phyloP scores from a whole-genome alignment of 768 basidiomycete species.

The Terana coerulea region DNA sequence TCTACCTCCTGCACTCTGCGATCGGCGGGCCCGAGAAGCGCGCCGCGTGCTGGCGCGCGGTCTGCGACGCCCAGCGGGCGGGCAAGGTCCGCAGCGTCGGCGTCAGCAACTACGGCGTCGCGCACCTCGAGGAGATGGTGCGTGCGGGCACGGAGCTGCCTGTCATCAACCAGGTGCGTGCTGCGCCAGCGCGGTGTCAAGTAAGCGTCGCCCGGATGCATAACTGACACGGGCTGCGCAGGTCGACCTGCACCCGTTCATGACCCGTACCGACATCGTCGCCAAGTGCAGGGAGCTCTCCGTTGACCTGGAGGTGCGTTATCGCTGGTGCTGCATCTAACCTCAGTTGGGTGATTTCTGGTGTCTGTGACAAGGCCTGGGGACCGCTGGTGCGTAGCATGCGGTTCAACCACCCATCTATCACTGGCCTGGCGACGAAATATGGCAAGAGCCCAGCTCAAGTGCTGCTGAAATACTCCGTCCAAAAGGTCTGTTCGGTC shows the following conservation, averaged over 20 bases:
- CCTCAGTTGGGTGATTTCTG: not conserved
- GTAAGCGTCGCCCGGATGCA: not conserved
- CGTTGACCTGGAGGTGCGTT: slow-evolving; percentile 62
- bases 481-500: slow-evolving; percentile 63
- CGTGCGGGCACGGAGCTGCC: slow-evolving; percentile 46
- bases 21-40: slow-evolving; percentile 55
- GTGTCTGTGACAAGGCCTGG: slow-evolving; percentile 63
- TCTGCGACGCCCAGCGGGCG: slow-evolving; percentile 58
- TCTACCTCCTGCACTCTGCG: slow-evolving; percentile 71
- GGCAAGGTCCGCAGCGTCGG: slow-evolving; percentile 60
- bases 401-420: slow-evolving; percentile 55
- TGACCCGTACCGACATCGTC: slow-evolving; percentile 61
- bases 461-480: slow-evolving; percentile 65
- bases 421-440: slow-evolving; percentile 45
- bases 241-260: slow-evolving; percentile 67
- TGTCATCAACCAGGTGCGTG: slow-evolving; percentile 54
- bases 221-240: slow-evolving; percentile 17
- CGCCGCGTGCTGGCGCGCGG: slow-evolving; percentile 61
- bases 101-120: slow-evolving; percentile 57
- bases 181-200: too few species aligned
- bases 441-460: slow-evolving; percentile 55
- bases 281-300: slow-evolving; percentile 50
- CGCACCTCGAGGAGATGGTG: slow-evolving; percentile 55
- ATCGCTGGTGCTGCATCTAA: not conserved
- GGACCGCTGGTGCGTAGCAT: slow-evolving; percentile 65